phyloP scores from a whole-genome alignment of 768 basidiomycete species.

The Collybia nuda region DNA sequence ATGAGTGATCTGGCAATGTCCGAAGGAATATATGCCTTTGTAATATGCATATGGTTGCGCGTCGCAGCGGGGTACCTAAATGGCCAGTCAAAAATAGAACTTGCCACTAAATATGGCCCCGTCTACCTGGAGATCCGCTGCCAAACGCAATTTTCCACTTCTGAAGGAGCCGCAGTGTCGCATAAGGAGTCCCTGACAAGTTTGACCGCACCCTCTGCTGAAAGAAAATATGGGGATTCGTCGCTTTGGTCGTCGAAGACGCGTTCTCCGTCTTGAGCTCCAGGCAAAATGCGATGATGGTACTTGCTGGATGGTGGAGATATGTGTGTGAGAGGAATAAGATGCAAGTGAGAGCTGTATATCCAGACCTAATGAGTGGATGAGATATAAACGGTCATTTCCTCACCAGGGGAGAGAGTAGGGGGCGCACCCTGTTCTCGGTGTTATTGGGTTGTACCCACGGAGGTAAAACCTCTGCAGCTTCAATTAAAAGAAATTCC shows the following conservation, averaged over 20 bases:
- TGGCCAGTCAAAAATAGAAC: slow-evolving; percentile 1
- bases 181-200: slow-evolving; percentile 53
- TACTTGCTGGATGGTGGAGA: slow-evolving; percentile 64
- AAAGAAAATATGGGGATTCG: slow-evolving; percentile 51
- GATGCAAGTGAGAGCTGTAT: slow-evolving; percentile 75
- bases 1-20: slow-evolving; percentile 77
- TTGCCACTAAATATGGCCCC: neutral
- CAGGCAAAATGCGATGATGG: slow-evolving; percentile 43
- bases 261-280: slow-evolving; percentile 45
- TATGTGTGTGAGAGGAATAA: slow-evolving; percentile 77
- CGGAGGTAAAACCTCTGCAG: slow-evolving; percentile 81
- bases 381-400: slow-evolving; percentile 25
- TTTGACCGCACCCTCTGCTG: slow-evolving; percentile 59
- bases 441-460: slow-evolving; percentile 94
- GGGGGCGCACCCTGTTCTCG: slow-evolving; percentile 81
- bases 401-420: slow-evolving; percentile 30
- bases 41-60: slow-evolving; percentile 67
- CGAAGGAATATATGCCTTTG: slow-evolving; percentile 77
- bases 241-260: slow-evolving; percentile 29
- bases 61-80: slow-evolving; percentile 70
- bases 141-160: slow-evolving; percentile 70
- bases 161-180: slow-evolving; percentile 59
- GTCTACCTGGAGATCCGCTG: slow-evolving; percentile 64
- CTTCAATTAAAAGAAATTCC: slow-evolving; percentile 95
- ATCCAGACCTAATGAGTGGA: slow-evolving; percentile 81